A percentile compares a stretch with the other conserved stretches of the same genome.
These are phyloP conservation scores for Ascochyta koolunga DNA, from an alignment of 2,329 filamentous ascomycete species.

Conservation along the genomic window DNA sequence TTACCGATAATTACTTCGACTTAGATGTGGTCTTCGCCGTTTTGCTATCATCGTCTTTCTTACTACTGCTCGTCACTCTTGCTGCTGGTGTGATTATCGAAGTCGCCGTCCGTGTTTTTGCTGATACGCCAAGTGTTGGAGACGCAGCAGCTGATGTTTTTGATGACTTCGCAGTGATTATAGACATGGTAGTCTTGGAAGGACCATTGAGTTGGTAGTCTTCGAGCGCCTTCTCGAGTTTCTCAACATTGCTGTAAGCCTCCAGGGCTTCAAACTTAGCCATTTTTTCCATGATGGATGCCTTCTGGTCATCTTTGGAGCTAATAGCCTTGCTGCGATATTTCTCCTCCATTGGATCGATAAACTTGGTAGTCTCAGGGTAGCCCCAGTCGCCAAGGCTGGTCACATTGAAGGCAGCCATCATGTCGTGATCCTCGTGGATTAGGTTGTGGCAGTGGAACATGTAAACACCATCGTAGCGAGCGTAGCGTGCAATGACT, in stretches of 20 bases:
- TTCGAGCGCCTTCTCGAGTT: constrained; percentile 36
- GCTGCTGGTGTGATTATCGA: constrained; percentile 10
- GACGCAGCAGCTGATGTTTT: neutral
- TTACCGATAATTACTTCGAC: constrained; percentile 1
- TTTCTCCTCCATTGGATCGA: constrained; percentile 41
- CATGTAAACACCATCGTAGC: constrained; percentile 58
- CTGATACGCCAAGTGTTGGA: neutral
- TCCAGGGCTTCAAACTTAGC: constrained; percentile 34
- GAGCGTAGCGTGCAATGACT: constrained; percentile 42
- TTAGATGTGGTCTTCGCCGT: constrained; percentile 10
- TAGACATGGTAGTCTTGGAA: constrained; percentile 25
- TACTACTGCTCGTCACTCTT: constrained; percentile 9
- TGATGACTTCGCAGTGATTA: constrained; percentile 6
- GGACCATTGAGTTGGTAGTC: constrained; percentile 34
- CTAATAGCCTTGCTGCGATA: constrained; percentile 34
- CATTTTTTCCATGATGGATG: constrained; percentile 31
- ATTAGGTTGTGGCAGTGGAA: constrained; percentile 56
- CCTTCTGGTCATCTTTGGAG: constrained; percentile 26
- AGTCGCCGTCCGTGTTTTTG: neutral
- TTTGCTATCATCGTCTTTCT: constrained; percentile 4
- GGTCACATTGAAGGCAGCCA: constrained; percentile 54
- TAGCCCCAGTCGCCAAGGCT: constrained; percentile 43
- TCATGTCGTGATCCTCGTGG: constrained; percentile 55
- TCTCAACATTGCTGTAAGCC: constrained; percentile 34
- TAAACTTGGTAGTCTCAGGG: constrained; percentile 41